Percentiles rank a stretch among this genome's conserved stretches.
Conservation (phyloP, 169 alveolate species). For the Plasmodium blacklocki region DNA sequence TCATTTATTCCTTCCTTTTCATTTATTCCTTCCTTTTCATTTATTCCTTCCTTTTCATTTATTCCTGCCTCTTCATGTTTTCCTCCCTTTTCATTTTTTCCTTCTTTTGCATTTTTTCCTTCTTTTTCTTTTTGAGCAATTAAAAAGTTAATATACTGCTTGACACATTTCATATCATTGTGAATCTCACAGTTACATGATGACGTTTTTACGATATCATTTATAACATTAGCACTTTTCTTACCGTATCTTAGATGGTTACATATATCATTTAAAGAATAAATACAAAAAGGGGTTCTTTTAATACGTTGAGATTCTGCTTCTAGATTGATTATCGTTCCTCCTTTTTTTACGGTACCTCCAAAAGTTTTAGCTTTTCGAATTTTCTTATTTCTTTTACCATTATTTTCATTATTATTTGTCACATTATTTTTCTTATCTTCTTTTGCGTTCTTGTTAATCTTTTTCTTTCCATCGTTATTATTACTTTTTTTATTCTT, state of each 20-base stretch:
- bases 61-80: not conserved
- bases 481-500: not conserved
- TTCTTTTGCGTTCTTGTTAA: not conserved
- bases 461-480: not conserved
- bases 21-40: not conserved
- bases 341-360: slow-evolving; percentile 53
- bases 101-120: not conserved
- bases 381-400: not conserved
- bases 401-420: not conserved
- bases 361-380: slow-evolving; percentile 36
- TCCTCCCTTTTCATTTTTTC: not conserved
- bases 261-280: slow-evolving; percentile 27
- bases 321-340: slow-evolving; percentile 20
- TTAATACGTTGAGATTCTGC: slow-evolving; percentile 42
- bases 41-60: not conserved
- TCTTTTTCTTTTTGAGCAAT: not conserved
- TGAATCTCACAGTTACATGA: slow-evolving; percentile 32
- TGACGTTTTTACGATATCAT: not conserved
- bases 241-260: not conserved
- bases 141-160: slow-evolving; percentile 21
- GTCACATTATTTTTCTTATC: not conserved
- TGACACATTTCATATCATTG: slow-evolving; percentile 4
- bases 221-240: not conserved
- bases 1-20: not conserved
- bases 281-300: slow-evolving; percentile 43